Conservation (phyloP, 2,329 filamentous ascomycete genomes). For the Diplocarpon mali region DNA sequence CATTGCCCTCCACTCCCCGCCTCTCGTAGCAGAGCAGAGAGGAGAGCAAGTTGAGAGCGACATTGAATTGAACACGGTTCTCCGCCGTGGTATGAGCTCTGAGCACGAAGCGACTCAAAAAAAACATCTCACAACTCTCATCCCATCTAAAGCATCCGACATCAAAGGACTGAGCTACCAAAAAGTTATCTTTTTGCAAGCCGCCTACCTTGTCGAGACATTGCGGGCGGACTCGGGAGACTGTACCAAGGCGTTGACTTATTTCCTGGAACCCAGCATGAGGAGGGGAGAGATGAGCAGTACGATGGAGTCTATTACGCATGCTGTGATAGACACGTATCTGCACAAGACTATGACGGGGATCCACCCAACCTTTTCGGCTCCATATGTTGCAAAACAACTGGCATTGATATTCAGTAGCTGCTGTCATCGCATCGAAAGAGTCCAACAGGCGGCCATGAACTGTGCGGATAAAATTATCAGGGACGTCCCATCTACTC, state of each 20-base stretch:
- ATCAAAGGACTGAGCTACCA: conserved; percentile 78
- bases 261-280: conserved; percentile 90
- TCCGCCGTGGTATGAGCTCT: conserved; percentile 73
- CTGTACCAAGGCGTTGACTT: conserved; percentile 79
- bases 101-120: conserved; percentile 74
- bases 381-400: conserved; percentile 80
- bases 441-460: conserved; percentile 80
- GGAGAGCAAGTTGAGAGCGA: conserved; percentile 90
- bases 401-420: conserved; percentile 74
- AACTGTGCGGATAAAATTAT: conserved; percentile 79
- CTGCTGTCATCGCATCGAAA: conserved; percentile 87
- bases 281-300: conserved; percentile 50
- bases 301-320: conserved; percentile 52
- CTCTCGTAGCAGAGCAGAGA: conserved; percentile 78
- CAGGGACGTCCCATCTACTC: conserved; percentile 69
- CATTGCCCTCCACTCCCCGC: conserved; percentile 78
- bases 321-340: conserved; percentile 69
- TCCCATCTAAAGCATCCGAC: conserved; percentile 67
- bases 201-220: conserved; percentile 80
- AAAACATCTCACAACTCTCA: conserved; percentile 58
- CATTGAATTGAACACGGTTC: conserved; percentile 88
- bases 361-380: conserved; percentile 68
- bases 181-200: conserved; percentile 84
- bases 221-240: conserved; percentile 78
- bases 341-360: conserved; percentile 63